Evolutionary conservation across 495 filamentous ascomycete genomes (phyloP).

Genomic region (Articulospora tetracladia): DNA sequence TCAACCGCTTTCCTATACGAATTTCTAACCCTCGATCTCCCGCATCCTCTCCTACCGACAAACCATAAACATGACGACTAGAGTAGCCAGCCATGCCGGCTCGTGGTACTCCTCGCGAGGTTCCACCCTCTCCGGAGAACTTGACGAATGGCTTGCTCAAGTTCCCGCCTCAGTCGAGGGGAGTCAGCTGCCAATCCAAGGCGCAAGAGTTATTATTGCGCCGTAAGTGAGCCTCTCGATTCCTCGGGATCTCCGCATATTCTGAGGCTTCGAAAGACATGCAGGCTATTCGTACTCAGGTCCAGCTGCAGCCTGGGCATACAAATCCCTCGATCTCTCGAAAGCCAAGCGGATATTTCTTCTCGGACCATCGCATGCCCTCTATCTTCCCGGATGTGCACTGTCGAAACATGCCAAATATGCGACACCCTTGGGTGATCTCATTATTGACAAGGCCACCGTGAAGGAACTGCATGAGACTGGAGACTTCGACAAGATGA

Average conservation of each 20-base stretch:
- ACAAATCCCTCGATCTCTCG: conserved; percentile 82
- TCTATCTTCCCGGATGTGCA: conserved; percentile 73
- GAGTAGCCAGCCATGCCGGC: conserved; percentile 65
- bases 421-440: conserved; percentile 78
- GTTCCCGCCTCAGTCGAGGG: conserved; percentile 63
- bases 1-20: not conserved
- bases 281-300: conserved; percentile 96
- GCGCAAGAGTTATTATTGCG: conserved; percentile 88
- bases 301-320: conserved; percentile 90
- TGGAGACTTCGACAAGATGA: conserved; percentile 73
- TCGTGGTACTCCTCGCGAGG: conserved; percentile 80
- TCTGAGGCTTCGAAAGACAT: conserved; percentile 55
- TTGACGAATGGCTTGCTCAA: conserved; percentile 73
- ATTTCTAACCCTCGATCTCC: not conserved
- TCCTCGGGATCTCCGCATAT: conserved; percentile 1
- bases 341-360: conserved; percentile 89
- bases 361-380: conserved; percentile 89
- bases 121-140: conserved; percentile 57
- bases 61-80: conserved; percentile 45
- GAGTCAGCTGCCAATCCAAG: conserved; percentile 61
- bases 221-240: conserved; percentile 60
- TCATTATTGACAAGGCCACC: conserved; percentile 66
- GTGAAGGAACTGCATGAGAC: conserved; percentile 59
- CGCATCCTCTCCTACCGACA: not conserved
- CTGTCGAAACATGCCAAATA: conserved; percentile 74